Base-by-base conservation (phyloP, 2,329 filamentous ascomycete species). In the Trichoderma sp. region DNA sequence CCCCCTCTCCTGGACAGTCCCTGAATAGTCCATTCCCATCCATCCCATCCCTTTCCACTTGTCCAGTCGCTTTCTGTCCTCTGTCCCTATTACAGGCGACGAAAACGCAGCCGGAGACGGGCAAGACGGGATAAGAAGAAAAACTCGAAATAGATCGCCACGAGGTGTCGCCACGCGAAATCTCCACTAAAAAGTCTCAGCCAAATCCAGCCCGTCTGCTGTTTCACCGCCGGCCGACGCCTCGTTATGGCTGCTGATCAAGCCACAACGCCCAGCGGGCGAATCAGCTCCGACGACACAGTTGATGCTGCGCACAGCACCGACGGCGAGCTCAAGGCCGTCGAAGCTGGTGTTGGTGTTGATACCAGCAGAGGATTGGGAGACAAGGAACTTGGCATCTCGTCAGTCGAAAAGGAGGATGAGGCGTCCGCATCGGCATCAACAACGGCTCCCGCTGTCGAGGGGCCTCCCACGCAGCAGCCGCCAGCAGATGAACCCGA, bases 211-310 rank as follows among this genome's bases (percentile, higher is more conserved):
- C 55, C 63, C 37, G 26, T 49, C 28, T 14, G 56, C 24, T 34
- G 34, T 58, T 32, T 58, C 52, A 37, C 52, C 37, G 49, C 11
- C 39, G 8, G 24, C 39, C 55, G 56, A 46, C 55, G 55, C 56
- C 65, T 60, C 65, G 49, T 43, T 18, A 66, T 66, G 68, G 63
- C 68, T 56, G 56, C 30, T 16, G 54, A 66, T 10, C 46, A 66
- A 68, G 68, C 68, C 68, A 69, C 68, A 49, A 69, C 68, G 68
- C 68, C 68, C 10, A 71, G 72, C n/a, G 69, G 68, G 70, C 72
- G 72, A 30, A 70, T 74, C 56, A 76, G 75, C 71, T 77, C 77
- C 11, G 75, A 77, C 37, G 72, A 69, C 16, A 77, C 76, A 7
- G 70, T 77, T 28, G 72, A 77, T 56, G 69, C 75, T 24, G 76